A percentile compares a stretch with the other conserved stretches of the same genome.
Evolutionary conservation across 257 asterid species (phyloP).

Genomic region (Capsicum rhomboideum): DNA sequence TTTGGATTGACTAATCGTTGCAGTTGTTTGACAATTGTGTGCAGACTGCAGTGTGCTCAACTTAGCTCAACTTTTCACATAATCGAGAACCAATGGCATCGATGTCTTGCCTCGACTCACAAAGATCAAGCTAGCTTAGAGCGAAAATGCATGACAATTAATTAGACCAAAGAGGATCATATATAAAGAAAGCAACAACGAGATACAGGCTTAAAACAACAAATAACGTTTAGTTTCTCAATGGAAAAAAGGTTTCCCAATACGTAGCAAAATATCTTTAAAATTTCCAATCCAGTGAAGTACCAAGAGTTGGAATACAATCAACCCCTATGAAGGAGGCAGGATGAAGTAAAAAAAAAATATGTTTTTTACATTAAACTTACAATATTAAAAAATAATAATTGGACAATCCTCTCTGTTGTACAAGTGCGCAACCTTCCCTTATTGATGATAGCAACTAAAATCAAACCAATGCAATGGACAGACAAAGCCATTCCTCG

Average conservation of each 20-base stretch:
- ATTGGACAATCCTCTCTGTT: slow-evolving; percentile 12
- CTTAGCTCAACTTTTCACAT: too few relatives aligned
- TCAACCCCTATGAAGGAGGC: not conserved
- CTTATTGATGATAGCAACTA: slow-evolving; percentile 17
- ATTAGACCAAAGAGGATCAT: not conserved
- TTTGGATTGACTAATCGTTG: not conserved
- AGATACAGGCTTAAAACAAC: not conserved
- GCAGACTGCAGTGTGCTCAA: not conserved
- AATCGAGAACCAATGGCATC: too few relatives aligned
- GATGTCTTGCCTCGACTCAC: not conserved
- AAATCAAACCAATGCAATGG: slow-evolving; percentile 18
- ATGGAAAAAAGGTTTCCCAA: not conserved
- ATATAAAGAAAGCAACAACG: not conserved
- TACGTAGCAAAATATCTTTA: not conserved
- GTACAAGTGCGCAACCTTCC: slow-evolving; percentile 27
- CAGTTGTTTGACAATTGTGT: not conserved
- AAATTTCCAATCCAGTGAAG: not conserved
- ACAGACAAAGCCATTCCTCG: slow-evolving; percentile 13
- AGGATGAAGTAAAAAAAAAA: not conserved
- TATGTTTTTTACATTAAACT: slow-evolving; percentile 15
- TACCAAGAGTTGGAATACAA: not conserved
- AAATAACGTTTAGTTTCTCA: not conserved
- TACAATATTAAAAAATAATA: slow-evolving; percentile 11
- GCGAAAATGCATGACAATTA: not conserved
- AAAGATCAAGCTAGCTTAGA: not conserved